A percentile compares a stretch with the other conserved stretches of the same genome.
Evolutionary conservation across 1,284 basidiomycete genomes (phyloP).

Genomic region (Apiotrichum laibachii): DNA sequence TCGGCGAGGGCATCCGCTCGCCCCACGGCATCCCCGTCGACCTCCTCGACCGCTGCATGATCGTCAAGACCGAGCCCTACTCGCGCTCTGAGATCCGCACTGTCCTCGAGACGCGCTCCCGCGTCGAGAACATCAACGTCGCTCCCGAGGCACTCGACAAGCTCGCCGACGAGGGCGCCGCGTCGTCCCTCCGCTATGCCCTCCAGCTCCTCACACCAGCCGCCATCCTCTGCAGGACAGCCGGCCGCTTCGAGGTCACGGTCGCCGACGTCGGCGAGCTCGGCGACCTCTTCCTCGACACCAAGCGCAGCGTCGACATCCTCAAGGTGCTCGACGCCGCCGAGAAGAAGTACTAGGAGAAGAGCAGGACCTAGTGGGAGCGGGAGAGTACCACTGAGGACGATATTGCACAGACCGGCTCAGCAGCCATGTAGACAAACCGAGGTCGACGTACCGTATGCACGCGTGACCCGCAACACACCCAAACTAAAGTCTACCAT

Average conservation of each 20-base stretch:
- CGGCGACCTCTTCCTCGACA: constrained; percentile 91
- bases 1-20: constrained; percentile 71
- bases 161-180: constrained; percentile 78
- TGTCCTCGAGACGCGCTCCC: constrained; percentile 81
- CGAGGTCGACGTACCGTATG: no score
- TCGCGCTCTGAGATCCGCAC: constrained; percentile 78
- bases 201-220: constrained; percentile 89
- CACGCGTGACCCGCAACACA: no score
- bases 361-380: neutral
- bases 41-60: constrained; percentile 92
- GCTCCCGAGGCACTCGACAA: constrained; percentile 73
- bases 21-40: constrained; percentile 95
- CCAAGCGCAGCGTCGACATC: constrained; percentile 58
- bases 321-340: constrained; percentile 37
- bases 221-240: constrained; percentile 76
- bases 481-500: no score
- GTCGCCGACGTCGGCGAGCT: constrained; percentile 86
- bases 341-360: constrained; percentile 30
- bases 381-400: no score
- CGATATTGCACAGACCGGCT: no score
- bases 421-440: neutral
- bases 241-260: constrained; percentile 75
- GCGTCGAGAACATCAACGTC: constrained; percentile 79
- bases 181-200: constrained; percentile 84
- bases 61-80: constrained; percentile 88